Percentiles rank a stretch among this genome's conserved stretches.
phyloP scores from a whole-genome alignment of 805 yeast genomes.

The Ogataea ramenticola region DNA sequence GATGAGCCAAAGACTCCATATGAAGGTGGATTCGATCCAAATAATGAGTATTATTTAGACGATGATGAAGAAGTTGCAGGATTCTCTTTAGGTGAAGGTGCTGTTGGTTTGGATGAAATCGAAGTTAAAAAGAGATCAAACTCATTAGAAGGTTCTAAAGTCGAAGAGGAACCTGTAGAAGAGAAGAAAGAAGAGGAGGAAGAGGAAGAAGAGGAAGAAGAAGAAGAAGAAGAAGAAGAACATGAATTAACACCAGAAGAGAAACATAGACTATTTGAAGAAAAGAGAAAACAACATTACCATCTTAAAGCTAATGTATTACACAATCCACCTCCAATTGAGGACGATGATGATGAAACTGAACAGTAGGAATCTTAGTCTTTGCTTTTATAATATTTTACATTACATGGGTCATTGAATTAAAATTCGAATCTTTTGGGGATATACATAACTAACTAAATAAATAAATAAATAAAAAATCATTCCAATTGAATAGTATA shows the following conservation, averaged over 20 bases:
- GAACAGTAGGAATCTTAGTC: too few relatives aligned
- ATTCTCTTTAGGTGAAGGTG: conserved; percentile 48
- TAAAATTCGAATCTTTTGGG: too few relatives aligned
- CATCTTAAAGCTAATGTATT: conserved; percentile 48
- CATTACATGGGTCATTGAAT: too few relatives aligned
- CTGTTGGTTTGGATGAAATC: conserved; percentile 23
- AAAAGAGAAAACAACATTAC: conserved; percentile 74
- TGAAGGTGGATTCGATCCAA: conserved; percentile 81
- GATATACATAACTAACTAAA: too few relatives aligned
- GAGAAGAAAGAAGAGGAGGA: conserved; percentile 23
- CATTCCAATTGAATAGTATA: too few relatives aligned
- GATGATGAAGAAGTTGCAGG: conserved; percentile 49
- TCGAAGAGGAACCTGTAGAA: conserved; percentile 15
- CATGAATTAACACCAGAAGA: conserved; percentile 43
- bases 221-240: conserved; percentile 31
- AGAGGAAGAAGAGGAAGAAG: conserved; percentile 25
- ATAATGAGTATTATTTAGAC: conserved; percentile 68
- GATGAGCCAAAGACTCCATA: conserved; percentile 96
- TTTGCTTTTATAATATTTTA: too few relatives aligned
- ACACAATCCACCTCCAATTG: conserved; percentile 30
- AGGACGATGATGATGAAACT: conserved; percentile 25
- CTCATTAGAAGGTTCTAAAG: conserved; percentile 36
- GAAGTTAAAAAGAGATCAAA: conserved; percentile 16
- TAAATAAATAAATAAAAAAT: too few relatives aligned
- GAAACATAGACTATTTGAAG: conserved; percentile 64